Base-by-base conservation (phyloP, 768 basidiomycete genomes). In the Saitozyma podzolica region DNA sequence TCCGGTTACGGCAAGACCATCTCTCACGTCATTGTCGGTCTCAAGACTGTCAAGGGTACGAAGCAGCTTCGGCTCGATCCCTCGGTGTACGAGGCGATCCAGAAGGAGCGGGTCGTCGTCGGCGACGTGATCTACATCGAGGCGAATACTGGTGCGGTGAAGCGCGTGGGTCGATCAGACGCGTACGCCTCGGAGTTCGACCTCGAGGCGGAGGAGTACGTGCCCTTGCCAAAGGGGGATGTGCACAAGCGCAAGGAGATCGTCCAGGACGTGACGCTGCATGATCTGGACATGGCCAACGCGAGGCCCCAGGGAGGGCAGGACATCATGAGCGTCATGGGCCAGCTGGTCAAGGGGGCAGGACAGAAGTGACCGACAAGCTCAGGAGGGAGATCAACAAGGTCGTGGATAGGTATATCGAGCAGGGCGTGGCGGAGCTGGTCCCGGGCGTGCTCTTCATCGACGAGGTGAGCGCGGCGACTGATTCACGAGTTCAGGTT, bases 261-360 rank as follows among this genome's bases (percentile, higher is more conserved):
- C 9, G 91, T 97, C 1, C 93, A 97, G 78, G 92, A 95, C 65
- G 89, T 97, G 49, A 95, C 92, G 0, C 83, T 98, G 6, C 92
- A 94, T 54, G 95, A 98, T 75, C 83, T 98, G 43, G 95, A 98
- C 77, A 90, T 92, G 48, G 95, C 95, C 4, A 99, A 99, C 77
- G 94, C 93, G 5, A 86, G 92, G 37, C 95, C 95, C 11, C 79
- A 84, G 64, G 83, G 96, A 17, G 94, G 95, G 2, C 95, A 97
- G 80, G 95, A 98, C 70, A 96, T 98, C 78, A 97, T 97, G 94
- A 90, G 89, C 75, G 92, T 97, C 39, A 97, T 99, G 95, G 83
- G 83, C 63, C 78, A 88, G 69, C 83, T 98, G 14, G 91, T 96
- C 66, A 95, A 92, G 80, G 92, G 45, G 89, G 92, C 14, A 83